phyloP scores from a whole-genome alignment of 345 rosid genomes.

The Zanthoxylum bungeanum region DNA sequence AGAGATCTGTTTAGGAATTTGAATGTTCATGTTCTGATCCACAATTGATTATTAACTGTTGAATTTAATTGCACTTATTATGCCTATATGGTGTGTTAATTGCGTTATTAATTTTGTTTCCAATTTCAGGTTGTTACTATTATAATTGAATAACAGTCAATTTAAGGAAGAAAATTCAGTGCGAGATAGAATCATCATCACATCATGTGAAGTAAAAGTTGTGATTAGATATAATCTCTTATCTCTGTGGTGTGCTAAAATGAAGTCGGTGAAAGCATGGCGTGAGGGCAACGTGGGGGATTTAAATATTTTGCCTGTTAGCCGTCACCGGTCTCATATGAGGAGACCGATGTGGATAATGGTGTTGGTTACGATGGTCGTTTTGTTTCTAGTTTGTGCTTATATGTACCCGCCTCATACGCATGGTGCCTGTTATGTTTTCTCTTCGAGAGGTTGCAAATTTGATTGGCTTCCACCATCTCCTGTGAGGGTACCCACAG shows the following conservation, averaged over 20 bases:
- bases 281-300: slow-evolving; percentile 68
- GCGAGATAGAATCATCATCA: background rate
- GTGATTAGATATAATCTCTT: slow-evolving; percentile 20
- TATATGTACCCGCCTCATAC: slow-evolving; percentile 83
- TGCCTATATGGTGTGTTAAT: background rate
- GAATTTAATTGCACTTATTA: background rate
- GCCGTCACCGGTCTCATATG: slow-evolving; percentile 61
- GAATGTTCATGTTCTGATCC: background rate
- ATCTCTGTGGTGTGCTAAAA: slow-evolving; percentile 28
- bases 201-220: slow-evolving; percentile 15
- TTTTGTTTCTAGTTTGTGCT: slow-evolving; percentile 62
- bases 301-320: slow-evolving; percentile 57
- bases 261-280: slow-evolving; percentile 77
- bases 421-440: slow-evolving; percentile 67
- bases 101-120: background rate
- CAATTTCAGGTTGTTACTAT: slow-evolving; percentile 4
- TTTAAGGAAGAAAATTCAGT: background rate
- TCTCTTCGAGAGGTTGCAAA: slow-evolving; percentile 84
- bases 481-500: slow-evolving; percentile 70
- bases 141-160: background rate
- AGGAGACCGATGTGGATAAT: slow-evolving; percentile 89
- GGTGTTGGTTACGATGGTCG: slow-evolving; percentile 63
- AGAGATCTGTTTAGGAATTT: slow-evolving; percentile 10
- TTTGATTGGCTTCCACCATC: slow-evolving; percentile 92
- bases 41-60: background rate